phyloP scores from a whole-genome alignment of 306 rosid species.

The Vigna radiata region DNA sequence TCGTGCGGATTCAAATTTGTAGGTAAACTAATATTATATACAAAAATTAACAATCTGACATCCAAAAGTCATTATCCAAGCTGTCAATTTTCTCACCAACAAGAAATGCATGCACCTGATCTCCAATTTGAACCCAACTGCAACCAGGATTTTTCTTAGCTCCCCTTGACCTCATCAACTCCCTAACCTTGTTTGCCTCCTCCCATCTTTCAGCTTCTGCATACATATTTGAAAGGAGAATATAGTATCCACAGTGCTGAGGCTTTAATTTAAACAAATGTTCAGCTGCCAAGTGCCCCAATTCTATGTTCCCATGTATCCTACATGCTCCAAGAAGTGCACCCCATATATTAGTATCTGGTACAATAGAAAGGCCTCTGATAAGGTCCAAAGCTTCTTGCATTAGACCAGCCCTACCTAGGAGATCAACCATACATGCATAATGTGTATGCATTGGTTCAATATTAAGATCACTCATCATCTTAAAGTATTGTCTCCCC shows the following conservation, averaged over 20 bases:
- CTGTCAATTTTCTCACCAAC: conserved; percentile 66
- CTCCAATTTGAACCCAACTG: conserved; percentile 82
- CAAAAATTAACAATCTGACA: conserved; percentile 45
- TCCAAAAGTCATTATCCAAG: conserved; percentile 55
- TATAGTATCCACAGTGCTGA: conserved; percentile 80
- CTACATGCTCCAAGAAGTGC: conserved; percentile 93
- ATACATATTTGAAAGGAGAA: conserved; percentile 86
- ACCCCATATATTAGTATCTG: conserved; percentile 88
- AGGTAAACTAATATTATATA: no score
- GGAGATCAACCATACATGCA: conserved; percentile 88
- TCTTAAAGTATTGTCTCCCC: conserved; percentile 68
- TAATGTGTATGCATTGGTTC: conserved; percentile 80
- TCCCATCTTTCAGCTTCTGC: conserved; percentile 95
- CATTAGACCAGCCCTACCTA: conserved; percentile 85
- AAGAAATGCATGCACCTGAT: conserved; percentile 65
- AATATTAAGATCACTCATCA: conserved; percentile 61
- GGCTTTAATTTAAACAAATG: conserved; percentile 77
- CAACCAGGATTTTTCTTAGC: conserved; percentile 78
- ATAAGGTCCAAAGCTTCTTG: conserved; percentile 79
- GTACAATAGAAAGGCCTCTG: conserved; percentile 58
- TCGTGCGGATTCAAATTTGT: no score
- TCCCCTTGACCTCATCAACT: conserved; percentile 78
- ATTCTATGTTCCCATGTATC: conserved; percentile 70
- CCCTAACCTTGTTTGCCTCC: conserved; percentile 79
- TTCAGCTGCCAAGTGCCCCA: conserved; percentile 83